Conservation (phyloP, 495 filamentous ascomycete species). For the Penicillium manginii region DNA sequence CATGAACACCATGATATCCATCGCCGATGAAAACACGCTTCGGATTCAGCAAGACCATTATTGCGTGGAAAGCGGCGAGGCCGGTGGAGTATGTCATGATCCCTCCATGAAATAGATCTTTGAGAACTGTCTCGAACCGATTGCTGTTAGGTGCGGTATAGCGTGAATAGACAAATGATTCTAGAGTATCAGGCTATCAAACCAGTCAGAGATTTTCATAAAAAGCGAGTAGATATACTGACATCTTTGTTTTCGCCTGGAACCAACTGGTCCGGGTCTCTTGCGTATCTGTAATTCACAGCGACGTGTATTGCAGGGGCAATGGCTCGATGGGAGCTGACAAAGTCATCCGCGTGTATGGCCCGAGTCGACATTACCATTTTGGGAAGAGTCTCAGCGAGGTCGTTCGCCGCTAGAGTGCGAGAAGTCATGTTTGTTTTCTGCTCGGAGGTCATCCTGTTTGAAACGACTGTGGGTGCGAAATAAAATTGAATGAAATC, state of each 20-base stretch:
- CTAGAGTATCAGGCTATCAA: conserved; percentile 33
- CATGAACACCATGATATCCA: conserved; percentile 91
- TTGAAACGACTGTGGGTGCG: too few species aligned
- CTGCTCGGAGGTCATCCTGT: too few species aligned
- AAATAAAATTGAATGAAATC: too few species aligned
- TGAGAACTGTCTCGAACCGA: conserved; percentile 77
- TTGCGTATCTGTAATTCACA: conserved; percentile 22
- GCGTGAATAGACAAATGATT: conserved; percentile 71
- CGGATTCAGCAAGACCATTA: conserved; percentile 75
- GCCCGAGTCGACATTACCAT: conserved; percentile 20
- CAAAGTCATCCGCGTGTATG: conserved; percentile 24
- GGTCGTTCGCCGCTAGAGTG: too few species aligned
- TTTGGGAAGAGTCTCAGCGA: conserved; percentile 12
- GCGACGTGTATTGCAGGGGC: conserved; percentile 25
- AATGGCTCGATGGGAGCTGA: conserved; percentile 21
- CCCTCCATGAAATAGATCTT: conserved; percentile 67
- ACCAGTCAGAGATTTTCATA: too few species aligned
- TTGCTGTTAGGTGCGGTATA: conserved; percentile 70
- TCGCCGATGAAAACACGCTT: conserved; percentile 72
- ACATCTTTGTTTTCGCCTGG: conserved; percentile 23
- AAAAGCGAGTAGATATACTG: too few species aligned
- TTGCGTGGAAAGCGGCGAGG: conserved; percentile 81
- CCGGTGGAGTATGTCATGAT: conserved; percentile 79
- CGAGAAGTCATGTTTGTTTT: too few species aligned
- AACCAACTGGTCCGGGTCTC: conserved; percentile 18